Percentiles rank a stretch among this genome's conserved stretches.
These are phyloP conservation scores for Paramyrothecium sp. DNA, from an alignment of 2,329 filamentous ascomycete species.

Conservation along the genomic window DNA sequence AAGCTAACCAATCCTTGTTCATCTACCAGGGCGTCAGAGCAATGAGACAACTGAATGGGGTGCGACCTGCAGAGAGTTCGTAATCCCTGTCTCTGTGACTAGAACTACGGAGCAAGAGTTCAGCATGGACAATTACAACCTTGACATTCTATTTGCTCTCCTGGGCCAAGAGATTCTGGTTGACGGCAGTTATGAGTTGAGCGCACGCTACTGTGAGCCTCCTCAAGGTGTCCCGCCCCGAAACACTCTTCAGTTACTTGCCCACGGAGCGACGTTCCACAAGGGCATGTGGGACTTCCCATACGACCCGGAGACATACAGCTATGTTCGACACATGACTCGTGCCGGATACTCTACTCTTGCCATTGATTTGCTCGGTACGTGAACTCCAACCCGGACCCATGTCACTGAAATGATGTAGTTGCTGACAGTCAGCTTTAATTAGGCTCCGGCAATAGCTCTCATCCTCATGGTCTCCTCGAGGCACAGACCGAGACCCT, in stretches of 20 bases:
- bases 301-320: conserved; percentile 17
- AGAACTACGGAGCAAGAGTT: conserved; percentile 10
- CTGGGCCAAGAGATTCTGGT: conserved; percentile 11
- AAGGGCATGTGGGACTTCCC: conserved; percentile 19
- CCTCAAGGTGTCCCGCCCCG: conserved; percentile 4
- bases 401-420: not conserved
- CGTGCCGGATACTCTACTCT: conserved; percentile 15
- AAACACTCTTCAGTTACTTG: conserved; percentile 14
- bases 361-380: conserved; percentile 13
- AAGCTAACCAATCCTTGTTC: not conserved
- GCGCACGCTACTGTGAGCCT: conserved; percentile 13
- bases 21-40: not conserved
- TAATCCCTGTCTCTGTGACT: conserved; percentile 11
- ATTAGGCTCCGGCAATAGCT: conserved; percentile 15
- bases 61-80: conserved; percentile 9
- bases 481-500: conserved; percentile 15
- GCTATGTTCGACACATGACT: conserved; percentile 12
- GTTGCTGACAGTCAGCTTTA: not conserved
- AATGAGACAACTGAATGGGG: not conserved
- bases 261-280: conserved; percentile 18
- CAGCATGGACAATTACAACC: conserved; percentile 6
- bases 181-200: conserved; percentile 13
- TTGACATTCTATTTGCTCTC: conserved; percentile 9
- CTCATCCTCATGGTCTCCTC: conserved; percentile 15
- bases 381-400: not conserved